Base-by-base conservation (phyloP, 305 asterid genomes). In the Solanum hybrid region DNA sequence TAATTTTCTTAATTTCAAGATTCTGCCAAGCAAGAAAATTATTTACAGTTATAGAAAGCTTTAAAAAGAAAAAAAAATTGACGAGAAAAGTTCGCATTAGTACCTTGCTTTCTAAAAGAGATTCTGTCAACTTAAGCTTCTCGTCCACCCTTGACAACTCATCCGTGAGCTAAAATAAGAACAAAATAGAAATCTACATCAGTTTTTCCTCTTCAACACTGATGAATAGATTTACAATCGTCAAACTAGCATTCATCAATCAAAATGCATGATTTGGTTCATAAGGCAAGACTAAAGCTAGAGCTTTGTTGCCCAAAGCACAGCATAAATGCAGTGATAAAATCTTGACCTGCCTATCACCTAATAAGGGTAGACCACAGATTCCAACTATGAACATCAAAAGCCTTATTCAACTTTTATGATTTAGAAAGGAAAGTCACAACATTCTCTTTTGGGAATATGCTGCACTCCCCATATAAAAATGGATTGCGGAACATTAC, bases 1-100 rank as follows among this genome's bases (percentile, higher is more conserved):
- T 97, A 76, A 97, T 95, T 95, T 95, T 96, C 95, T 97, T 97
- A 91, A 97, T 96, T 91, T 97, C 99, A 91, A 97, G 99, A 97
- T 97, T 97, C 99, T 97, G 95, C 33, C 64, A 78, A 85, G 69
- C 16, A 67, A 35, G 89, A 90, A 81, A 85, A 86, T 79, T 71
- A 31, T 40, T 46, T 69, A 24, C 61, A 33, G 88, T 89, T 84
- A 87, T 28, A 75, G 89, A 87, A 40, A 81, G 84, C 80, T 22
- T 37, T 28, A 35, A 61, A 31, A 33, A 75, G 22, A 80, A 85
- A 88, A 88, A 29, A 69, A 87, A 20, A 86, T 31, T 89, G 85
- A 83, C 8, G 34, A 42, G 40, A 51, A 89, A 90, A 86, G 92
- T 39, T 79, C 26, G 12, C 89, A 88, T 81, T 90, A 71, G 89